These are phyloP conservation scores for Aspergillus fischeri DNA, from an alignment of 2,329 filamentous ascomycete species.

Conservation along the genomic window DNA sequence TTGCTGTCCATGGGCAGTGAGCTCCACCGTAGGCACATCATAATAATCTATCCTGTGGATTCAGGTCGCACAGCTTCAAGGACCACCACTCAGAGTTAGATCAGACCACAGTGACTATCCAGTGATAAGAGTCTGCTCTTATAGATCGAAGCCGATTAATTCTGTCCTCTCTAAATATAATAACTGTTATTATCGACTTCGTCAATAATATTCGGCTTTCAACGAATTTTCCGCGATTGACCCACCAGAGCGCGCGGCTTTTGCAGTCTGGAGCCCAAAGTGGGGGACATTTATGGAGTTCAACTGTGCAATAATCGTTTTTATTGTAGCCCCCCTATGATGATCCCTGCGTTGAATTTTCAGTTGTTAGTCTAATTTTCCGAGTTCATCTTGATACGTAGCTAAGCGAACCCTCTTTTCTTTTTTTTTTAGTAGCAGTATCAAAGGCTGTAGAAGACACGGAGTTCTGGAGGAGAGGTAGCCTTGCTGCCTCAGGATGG, in stretches of 20 bases:
- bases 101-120: background rate
- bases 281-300: constrained; percentile 6
- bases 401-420: background rate
- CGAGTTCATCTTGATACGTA: background rate
- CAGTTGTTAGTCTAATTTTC: background rate
- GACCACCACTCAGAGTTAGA: too few relatives aligned
- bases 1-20: background rate
- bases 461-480: background rate
- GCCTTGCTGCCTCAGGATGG: background rate
- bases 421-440: background rate
- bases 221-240: background rate
- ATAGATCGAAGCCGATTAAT: background rate
- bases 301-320: background rate
- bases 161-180: background rate
- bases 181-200: background rate
- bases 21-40: background rate
- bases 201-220: background rate
- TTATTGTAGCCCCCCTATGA: constrained; percentile 8
- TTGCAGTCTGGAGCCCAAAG: background rate
- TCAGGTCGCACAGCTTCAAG: background rate
- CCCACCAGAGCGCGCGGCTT: background rate
- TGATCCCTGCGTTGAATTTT: constrained; percentile 16
- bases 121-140: background rate
- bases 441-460: background rate
- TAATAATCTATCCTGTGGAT: background rate